Evolutionary conservation across 148 eudicot species (phyloP).

Genomic region (Amaranthus cruentus): DNA sequence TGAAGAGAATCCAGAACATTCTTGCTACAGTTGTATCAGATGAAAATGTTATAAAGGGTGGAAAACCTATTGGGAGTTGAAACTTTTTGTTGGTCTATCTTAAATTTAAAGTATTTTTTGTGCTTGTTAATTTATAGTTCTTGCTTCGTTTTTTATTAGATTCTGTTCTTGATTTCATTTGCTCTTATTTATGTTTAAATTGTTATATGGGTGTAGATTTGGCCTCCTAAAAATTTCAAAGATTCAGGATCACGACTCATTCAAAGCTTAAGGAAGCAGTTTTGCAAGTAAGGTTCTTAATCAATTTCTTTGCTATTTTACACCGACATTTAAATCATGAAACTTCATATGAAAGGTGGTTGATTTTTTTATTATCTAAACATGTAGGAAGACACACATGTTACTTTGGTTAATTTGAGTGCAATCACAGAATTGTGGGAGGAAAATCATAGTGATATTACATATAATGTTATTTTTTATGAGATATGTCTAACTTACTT

Average conservation of each 20-base stretch:
- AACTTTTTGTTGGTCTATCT: neutral
- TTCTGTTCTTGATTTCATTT: neutral
- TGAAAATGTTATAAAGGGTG: neutral
- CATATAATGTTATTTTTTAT: too few relatives aligned
- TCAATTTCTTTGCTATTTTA: neutral
- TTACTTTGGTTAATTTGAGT: too few relatives aligned
- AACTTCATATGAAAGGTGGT: too few relatives aligned
- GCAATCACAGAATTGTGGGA: too few relatives aligned
- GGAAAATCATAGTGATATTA: too few relatives aligned
- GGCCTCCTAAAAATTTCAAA: constrained; percentile 95
- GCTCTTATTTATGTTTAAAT: neutral
- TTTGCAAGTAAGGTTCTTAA: constrained; percentile 54
- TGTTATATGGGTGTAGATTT: constrained; percentile 57
- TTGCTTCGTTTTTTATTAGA: neutral
- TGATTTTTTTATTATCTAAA: too few relatives aligned
- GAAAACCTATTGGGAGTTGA: neutral
- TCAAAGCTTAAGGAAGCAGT: constrained; percentile 84
- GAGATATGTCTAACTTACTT: too few relatives aligned
- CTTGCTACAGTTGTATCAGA: neutral
- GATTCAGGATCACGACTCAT: constrained; percentile 88
- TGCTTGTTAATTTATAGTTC: neutral
- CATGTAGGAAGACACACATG: too few relatives aligned
- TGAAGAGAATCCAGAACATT: neutral
- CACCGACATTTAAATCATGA: too few relatives aligned
- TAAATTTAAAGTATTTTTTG: neutral